These are phyloP conservation scores for Myriosclerotinia scirpicola DNA, from an alignment of 2,329 filamentous ascomycete species.

Conservation along the genomic window DNA sequence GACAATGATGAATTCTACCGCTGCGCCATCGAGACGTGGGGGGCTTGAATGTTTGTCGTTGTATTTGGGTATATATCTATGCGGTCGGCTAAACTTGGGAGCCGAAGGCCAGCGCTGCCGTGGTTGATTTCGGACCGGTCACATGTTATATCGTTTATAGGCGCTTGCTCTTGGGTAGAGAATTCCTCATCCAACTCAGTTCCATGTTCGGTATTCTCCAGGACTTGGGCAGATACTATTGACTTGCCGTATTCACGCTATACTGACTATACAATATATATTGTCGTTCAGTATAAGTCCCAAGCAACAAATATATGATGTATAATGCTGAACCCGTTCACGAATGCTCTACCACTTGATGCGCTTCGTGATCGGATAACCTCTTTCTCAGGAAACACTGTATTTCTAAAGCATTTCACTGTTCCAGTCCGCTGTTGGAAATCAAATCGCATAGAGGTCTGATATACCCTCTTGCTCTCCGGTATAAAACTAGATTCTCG, in stretches of 20 bases:
- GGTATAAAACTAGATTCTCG: neutral
- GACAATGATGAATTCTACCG: slow-evolving; percentile 1
- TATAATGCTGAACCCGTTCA: neutral
- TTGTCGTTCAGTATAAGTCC: too few species aligned
- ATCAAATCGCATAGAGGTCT: neutral
- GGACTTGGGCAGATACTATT: neutral
- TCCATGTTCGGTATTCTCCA: neutral
- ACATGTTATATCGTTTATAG: neutral
- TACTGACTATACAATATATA: too few species aligned
- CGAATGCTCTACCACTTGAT: neutral
- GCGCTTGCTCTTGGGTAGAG: too few species aligned
- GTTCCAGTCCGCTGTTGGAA: neutral
- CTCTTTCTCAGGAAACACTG: neutral
- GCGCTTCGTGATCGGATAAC: neutral
- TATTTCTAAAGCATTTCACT: slow-evolving; percentile 5
- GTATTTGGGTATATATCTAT: neutral
- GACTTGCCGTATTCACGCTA: too few species aligned
- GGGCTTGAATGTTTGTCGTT: neutral
- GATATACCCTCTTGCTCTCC: slow-evolving; percentile 6
- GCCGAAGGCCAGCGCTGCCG: neutral
- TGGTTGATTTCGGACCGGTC: neutral
- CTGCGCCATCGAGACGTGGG: neutral
- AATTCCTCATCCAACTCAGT: too few species aligned
- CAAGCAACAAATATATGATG: neutral
- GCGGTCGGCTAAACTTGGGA: neutral